Percentiles rank a stretch among this genome's conserved stretches.
Conservation (phyloP, 495 filamentous ascomycete genomes). For the Chlorociboria aeruginascens region DNA sequence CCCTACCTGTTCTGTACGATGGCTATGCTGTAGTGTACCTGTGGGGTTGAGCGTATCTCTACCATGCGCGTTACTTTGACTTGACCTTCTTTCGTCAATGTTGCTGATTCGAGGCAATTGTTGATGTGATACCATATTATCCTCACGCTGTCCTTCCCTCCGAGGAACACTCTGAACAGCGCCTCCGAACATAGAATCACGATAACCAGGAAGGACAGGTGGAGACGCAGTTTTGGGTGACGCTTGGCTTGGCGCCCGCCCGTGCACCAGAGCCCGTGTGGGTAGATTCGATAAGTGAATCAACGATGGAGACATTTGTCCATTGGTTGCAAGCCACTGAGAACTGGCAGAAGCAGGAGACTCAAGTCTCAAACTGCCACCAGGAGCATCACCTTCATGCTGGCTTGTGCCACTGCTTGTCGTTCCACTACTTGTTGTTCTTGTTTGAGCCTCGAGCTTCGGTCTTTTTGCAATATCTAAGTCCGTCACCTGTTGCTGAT, state of each 20-base stretch:
- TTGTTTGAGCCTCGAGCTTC: constrained; percentile 17
- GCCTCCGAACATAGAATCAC: constrained; percentile 13
- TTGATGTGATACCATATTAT: not conserved
- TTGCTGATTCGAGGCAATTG: constrained; percentile 8
- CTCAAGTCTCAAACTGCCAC: constrained; percentile 3
- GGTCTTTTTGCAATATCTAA: constrained; percentile 17
- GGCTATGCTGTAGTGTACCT: constrained; percentile 10
- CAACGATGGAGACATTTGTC: not conserved
- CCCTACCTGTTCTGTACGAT: not conserved
- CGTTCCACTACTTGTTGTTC: constrained; percentile 12
- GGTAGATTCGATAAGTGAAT: not conserved
- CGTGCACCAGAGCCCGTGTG: not conserved
- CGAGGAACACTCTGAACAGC: constrained; percentile 8
- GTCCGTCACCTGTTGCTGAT: constrained; percentile 26
- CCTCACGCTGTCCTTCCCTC: constrained; percentile 15
- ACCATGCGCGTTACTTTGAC: not conserved
- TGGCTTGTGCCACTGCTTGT: constrained; percentile 12
- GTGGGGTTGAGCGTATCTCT: constrained; percentile 4
- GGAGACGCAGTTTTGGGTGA: constrained; percentile 9
- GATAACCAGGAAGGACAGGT: constrained; percentile 14
- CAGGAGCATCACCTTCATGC: constrained; percentile 6
- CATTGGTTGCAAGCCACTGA: constrained; percentile 8
- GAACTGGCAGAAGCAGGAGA: constrained; percentile 6
- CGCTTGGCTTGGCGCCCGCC: not conserved
- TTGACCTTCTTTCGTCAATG: constrained; percentile 2